Conservation (phyloP, 192 early-diverging fungal species). For the Tieghemiomyces parasiticus region DNA sequence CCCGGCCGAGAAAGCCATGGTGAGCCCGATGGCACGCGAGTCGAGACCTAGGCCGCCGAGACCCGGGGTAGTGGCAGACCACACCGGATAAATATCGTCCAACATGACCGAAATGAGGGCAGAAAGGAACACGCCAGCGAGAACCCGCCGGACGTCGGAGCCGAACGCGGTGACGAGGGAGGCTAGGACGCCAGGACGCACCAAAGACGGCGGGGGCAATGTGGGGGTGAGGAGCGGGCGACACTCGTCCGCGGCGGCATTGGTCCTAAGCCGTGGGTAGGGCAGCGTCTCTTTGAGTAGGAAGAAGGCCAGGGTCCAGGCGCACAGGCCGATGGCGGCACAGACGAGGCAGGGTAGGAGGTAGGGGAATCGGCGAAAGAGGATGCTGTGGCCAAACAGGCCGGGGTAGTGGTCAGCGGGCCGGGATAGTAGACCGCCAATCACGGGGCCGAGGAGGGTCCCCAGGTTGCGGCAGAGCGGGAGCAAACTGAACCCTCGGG, state of each 20-base stretch:
- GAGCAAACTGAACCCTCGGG: slow-evolving; percentile 59
- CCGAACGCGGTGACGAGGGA: neutral
- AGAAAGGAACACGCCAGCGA: slow-evolving; percentile 6
- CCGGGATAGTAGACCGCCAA: slow-evolving; percentile 70
- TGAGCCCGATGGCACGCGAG: slow-evolving; percentile 30
- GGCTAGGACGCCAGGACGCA: neutral
- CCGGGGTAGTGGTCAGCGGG: slow-evolving; percentile 52
- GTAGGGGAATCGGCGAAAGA: slow-evolving; percentile 60
- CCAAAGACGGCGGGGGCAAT: neutral
- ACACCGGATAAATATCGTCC: slow-evolving; percentile 24
- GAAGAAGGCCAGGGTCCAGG: slow-evolving; percentile 44
- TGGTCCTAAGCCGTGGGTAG: neutral
- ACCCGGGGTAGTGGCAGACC: slow-evolving; percentile 18
- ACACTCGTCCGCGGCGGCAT: neutral
- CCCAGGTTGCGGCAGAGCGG: slow-evolving; percentile 59
- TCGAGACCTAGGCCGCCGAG: slow-evolving; percentile 37
- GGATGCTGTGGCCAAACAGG: slow-evolving; percentile 34
- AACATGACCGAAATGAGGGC: slow-evolving; percentile 14
- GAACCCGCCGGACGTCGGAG: neutral
- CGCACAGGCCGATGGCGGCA: slow-evolving; percentile 39
- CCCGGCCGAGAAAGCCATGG: slow-evolving; percentile 23
- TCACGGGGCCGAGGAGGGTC: slow-evolving; percentile 41
- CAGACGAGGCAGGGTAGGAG: slow-evolving; percentile 69
- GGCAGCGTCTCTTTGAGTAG: slow-evolving; percentile 45
- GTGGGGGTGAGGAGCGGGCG: neutral